Percentiles rank a stretch among this genome's conserved stretches.
These are phyloP conservation scores for Cetradonia linearis DNA, from an alignment of 495 filamentous ascomycete genomes.

Conservation along the genomic window DNA sequence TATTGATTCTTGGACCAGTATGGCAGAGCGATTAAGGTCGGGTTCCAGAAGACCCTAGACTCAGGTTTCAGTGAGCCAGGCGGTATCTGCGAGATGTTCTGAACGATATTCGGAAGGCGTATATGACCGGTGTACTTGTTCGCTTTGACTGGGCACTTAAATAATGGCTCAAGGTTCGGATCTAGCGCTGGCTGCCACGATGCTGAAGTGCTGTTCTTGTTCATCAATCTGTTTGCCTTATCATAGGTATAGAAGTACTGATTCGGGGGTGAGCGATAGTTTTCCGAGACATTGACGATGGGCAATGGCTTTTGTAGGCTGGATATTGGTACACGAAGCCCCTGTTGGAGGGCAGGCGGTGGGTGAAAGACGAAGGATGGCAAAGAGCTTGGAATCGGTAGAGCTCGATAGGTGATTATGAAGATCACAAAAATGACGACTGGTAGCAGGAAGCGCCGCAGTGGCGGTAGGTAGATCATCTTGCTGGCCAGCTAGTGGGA, in stretches of 20 bases:
- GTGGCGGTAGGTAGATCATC: conserved; percentile 30
- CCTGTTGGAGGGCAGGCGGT: conserved; percentile 17
- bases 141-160: conserved; percentile 26
- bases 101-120: conserved; percentile 27
- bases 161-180: conserved; percentile 25
- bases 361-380: conserved; percentile 21
- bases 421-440: conserved; percentile 25
- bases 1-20: conserved; percentile 35
- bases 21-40: conserved; percentile 33
- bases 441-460: conserved; percentile 29
- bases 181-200: conserved; percentile 20
- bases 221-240: conserved; percentile 4
- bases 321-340: conserved; percentile 24
- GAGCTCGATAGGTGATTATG: conserved; percentile 25
- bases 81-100: conserved; percentile 32
- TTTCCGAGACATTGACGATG: conserved; percentile 21
- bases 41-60: conserved; percentile 32
- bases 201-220: background rate
- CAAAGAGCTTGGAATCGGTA: conserved; percentile 14
- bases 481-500: background rate
- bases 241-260: conserved; percentile 22
- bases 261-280: conserved; percentile 25
- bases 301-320: conserved; percentile 17
- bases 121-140: conserved; percentile 31
- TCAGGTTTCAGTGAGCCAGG: conserved; percentile 20